Base-by-base conservation (phyloP, 2,329 filamentous ascomycete genomes). In the Diaporthe vaccinii region DNA sequence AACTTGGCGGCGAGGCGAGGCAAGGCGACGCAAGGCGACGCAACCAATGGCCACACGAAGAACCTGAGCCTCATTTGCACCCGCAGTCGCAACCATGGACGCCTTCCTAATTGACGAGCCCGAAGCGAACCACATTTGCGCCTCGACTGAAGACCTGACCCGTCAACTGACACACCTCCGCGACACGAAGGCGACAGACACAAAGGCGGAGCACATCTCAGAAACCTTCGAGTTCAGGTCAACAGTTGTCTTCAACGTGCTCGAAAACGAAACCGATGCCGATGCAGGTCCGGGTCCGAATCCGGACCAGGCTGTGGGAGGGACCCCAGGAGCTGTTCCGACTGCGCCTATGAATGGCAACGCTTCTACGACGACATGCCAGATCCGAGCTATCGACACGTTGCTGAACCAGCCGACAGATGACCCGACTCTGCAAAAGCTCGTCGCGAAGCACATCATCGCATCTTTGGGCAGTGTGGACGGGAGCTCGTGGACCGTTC, bases 391-490 rank as follows among this genome's bases (percentile, higher is more conserved):
- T 14, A 84, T 84, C 74, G 87, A 90, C 53, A 83, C 85, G 0
- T 77, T 90, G 22, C 82, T 85, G 78, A 86, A 86, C 77, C 89
- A 91, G 80, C 86, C 87, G 0, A 80, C 83, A 49, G 85, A 88
- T 69, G 83, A 89, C 74, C 87, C 88, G 0, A 80, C 82, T 1
- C 80, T 88, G 46, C 90, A 91, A 79, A 85, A 83, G 73, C 83
- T 85, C 1, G 85, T 91, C 41, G 85, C 88, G 12, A 87, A 86
- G 77, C 84, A 88, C 70, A 87, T 92, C 75, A 82, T 87, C 44
- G 79, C 79, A 15, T 81, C 83, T 3, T 78, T 91, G 20, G 82
- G 86, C 34, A 80, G 81, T 10, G 83, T 85, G 4, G 89, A 91
- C 76, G 83, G 82, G 20, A 89, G 89, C 77, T 81, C 80, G 0